These are phyloP conservation scores for Brassica rapa DNA, from an alignment of 345 rosid species.

Conservation along the genomic window DNA sequence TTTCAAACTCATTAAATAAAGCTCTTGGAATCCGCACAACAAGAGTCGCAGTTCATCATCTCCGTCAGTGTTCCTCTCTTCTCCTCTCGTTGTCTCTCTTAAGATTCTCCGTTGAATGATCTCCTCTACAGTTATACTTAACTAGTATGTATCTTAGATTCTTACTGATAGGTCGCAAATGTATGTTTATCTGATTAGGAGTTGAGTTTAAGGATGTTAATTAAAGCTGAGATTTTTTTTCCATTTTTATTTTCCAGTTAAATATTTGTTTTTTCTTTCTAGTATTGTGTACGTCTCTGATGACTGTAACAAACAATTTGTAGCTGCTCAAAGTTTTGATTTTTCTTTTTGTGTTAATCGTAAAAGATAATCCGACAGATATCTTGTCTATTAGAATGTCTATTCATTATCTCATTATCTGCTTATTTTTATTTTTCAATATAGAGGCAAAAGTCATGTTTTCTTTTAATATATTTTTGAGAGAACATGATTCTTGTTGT, in stretches of 20 bases:
- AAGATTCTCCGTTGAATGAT: background rate
- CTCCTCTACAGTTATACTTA: background rate
- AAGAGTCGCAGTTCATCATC: background rate
- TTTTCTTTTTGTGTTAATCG: background rate
- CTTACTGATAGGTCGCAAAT: background rate
- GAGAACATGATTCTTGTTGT: background rate
- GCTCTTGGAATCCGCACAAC: background rate
- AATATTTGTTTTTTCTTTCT: background rate
- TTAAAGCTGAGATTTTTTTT: constrained; percentile 4
- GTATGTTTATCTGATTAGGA: background rate
- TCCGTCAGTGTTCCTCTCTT: background rate
- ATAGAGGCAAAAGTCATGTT: background rate
- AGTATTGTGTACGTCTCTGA: background rate
- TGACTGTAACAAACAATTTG: constrained; percentile 11
- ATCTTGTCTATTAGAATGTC: constrained; percentile 28
- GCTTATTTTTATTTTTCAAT: background rate
- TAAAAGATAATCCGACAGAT: constrained; percentile 20
- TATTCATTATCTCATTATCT: background rate
- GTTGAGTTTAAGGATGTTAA: constrained; percentile 14
- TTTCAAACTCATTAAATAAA: background rate
- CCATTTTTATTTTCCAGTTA: background rate
- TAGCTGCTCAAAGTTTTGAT: constrained; percentile 23
- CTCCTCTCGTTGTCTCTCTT: background rate
- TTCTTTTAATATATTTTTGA: background rate
- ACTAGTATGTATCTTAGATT: background rate